Evolutionary conservation across 805 yeast species (phyloP).

Genomic region (Candida fluviatilis): DNA sequence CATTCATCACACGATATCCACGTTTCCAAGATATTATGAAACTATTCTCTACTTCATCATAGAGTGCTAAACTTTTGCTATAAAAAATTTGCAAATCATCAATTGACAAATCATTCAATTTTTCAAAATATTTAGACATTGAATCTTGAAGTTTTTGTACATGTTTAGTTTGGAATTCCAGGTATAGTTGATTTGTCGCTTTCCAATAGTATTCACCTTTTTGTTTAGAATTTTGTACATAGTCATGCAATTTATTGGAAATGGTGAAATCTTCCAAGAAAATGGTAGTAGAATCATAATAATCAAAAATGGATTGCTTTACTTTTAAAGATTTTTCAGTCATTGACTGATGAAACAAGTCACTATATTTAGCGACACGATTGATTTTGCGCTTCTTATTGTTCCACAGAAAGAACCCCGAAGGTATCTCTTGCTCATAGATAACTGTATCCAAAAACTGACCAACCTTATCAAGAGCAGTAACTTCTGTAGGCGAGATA

Average conservation of each 20-base stretch:
- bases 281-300: background rate
- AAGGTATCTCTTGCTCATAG: conserved; percentile 8
- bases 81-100: too few relatives aligned
- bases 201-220: background rate
- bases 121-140: too few relatives aligned
- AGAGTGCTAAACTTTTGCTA: too few relatives aligned
- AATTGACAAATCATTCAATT: too few relatives aligned
- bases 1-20: too few relatives aligned
- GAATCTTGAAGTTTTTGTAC: too few relatives aligned
- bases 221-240: background rate
- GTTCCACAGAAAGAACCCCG: conserved; percentile 1
- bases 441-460: conserved; percentile 8
- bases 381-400: conserved; percentile 4
- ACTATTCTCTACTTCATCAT: too few relatives aligned
- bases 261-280: background rate
- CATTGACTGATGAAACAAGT: background rate
- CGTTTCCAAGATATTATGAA: too few relatives aligned
- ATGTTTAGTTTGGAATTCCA: too few relatives aligned
- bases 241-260: background rate
- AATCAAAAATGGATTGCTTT: background rate
- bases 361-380: background rate
- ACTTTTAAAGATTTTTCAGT: background rate
- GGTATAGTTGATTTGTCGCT: background rate
- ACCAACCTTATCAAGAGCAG: conserved; percentile 3
- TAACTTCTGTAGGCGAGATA: too few relatives aligned